Evolutionary conservation across 1,284 basidiomycete species (phyloP).

Genomic region (Gymnopus androsaceus): DNA sequence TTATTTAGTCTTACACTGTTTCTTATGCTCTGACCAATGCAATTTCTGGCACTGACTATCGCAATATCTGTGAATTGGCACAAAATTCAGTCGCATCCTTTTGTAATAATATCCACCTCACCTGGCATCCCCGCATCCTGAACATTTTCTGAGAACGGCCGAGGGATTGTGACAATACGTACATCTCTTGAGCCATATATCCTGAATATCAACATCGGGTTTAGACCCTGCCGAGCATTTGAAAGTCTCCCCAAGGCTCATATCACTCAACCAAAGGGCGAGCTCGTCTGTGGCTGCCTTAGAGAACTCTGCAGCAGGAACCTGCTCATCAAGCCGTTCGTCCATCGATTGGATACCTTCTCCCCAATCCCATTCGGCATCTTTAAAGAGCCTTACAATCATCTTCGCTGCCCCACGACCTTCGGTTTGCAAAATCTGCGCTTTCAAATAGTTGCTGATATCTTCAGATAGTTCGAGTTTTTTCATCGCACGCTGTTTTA

Average conservation of each 20-base stretch:
- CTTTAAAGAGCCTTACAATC: not conserved
- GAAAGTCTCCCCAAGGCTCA: not conserved
- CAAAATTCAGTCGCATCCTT: too few relatives aligned
- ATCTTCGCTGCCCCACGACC: not conserved
- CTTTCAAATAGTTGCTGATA: not conserved
- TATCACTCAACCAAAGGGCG: not conserved
- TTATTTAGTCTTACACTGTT: too few relatives aligned
- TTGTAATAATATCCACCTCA: too few relatives aligned
- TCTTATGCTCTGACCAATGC: too few relatives aligned
- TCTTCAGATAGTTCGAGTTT: not conserved
- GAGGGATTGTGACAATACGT: too few relatives aligned
- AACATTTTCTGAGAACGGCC: too few relatives aligned
- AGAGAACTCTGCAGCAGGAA: not conserved
- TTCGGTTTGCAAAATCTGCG: not conserved
- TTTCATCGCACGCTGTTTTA: not conserved
- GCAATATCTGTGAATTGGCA: too few relatives aligned
- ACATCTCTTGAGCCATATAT: too few relatives aligned
- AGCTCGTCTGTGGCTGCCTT: not conserved
- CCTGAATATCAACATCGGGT: too few relatives aligned
- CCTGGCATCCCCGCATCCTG: too few relatives aligned
- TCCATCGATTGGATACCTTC: not conserved
- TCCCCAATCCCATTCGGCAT: not conserved
- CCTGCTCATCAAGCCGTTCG: not conserved
- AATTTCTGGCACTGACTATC: too few relatives aligned
- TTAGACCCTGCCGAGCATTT: not conserved